Base-by-base conservation (phyloP, 306 rosid species). In the Ammopiptanthus mongolicus region DNA sequence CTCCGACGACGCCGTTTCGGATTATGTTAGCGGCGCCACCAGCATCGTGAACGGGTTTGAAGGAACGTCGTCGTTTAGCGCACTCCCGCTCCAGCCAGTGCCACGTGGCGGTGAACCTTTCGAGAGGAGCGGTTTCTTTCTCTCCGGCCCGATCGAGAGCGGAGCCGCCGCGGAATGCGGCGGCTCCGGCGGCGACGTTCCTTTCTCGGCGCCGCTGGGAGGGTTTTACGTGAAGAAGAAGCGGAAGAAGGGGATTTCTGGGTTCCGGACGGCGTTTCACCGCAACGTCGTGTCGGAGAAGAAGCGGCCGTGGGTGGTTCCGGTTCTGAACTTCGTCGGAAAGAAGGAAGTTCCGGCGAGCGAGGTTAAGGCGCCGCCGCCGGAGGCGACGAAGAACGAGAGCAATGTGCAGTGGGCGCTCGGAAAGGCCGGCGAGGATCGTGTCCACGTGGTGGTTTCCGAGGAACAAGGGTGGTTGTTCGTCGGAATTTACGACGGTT, bases 231-330 rank as follows among this genome's bases (percentile, higher is more conserved):
- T 56, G 2, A 94, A 80, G 62, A 90, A 72, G 84, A 86, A 78
- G 83, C 80, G 88, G 78, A 88, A 78, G 80, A 89, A 85, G 81
- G 80, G 87, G 55, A 86, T 91, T 80, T 82, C 93, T 7, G 88
- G 93, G 57, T 80, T 91, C 66, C 76, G 91, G 72, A 90, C 91
- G 85, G 92, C 96, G 9, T 90, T 91, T 44, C 81, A 81, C 17
- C 71, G 90, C 78, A 88, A 85, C 70, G 73, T 77, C 11, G 13
- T 37, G n/a, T 82, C 90, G 12, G 98, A 91, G 80, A 91, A 84
- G 86, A 89, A 91, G 84, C 85, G 95, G 9, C 97, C 98, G 36
- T 91, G 98, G 96, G 98, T 91, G 12, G 93, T 91, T 17, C 97
- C 97, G 51, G 97, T 88, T 81, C 71, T 89, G 41, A 88, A 87